Base-by-base conservation (phyloP, 306 rosid species). In the Medicago arabica region DNA sequence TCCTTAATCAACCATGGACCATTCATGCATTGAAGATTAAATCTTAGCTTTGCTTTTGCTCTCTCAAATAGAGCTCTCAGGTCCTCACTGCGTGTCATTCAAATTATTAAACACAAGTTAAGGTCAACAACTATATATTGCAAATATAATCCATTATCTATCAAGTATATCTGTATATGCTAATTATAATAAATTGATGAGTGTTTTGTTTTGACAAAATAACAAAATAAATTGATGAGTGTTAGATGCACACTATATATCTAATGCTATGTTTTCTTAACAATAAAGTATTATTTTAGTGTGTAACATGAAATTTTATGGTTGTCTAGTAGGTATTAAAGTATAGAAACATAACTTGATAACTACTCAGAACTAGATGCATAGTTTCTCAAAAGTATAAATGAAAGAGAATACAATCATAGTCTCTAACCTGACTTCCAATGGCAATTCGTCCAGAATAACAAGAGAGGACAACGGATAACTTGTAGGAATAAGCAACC, bases 1-100 rank as follows among this genome's bases (percentile, higher is more conserved):
- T 75, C 77, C 44, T 72, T 39, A 4, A 90, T 51, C 5, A 89
- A 83, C 64, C 74, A 75, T 17, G 87, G 88, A 47, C 80, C 12
- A 0, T 13, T 8, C 53, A 68, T 2, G 31, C 2, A 15, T 55
- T 4, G 39, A 3, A 85, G 78, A 40, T 13, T 72, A 10, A 0
- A 0, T 7, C 63, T 66, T 36, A 82, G 81, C 75, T 79, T 82
- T 67, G 46, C 51, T 18, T 63, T 79, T 55, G 83, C 83, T 80
- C 34, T 80, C 11, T 10, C 16, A 16, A 59, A 72, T 25, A 85
- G 71, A 63, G 66, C 83, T 17, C 34, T 8, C 19, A 38, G 19
- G n/a, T 51, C 62, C n/a, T 55, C 70, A 28, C 86, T 85, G 83
- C 51, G 62, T 5, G 38, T 34, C 46, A 34, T 34, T 73, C 71